A percentile compares a stretch with the other conserved stretches of the same genome.
These are phyloP conservation scores for Fragilariopsis cylindrus DNA, from an alignment of 108 stramenopile genomes.

Conservation along the genomic window DNA sequence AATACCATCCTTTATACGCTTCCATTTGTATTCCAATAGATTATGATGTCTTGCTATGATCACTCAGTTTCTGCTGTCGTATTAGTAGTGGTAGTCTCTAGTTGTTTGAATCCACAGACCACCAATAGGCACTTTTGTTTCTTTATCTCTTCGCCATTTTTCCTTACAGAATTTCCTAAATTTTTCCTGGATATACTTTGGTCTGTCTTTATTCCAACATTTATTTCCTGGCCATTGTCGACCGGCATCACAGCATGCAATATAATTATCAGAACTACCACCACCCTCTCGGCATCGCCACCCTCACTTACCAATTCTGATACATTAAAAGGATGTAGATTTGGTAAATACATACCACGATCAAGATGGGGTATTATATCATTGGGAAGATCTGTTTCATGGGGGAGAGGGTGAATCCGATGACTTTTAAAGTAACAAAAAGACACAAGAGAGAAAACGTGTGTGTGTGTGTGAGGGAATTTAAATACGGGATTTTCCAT, in stretches of 20 bases:
- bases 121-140: too few relatives aligned
- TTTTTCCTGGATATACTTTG: not conserved
- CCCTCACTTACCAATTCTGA: not conserved
- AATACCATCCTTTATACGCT: not conserved
- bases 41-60: not conserved
- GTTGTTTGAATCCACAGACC: too few relatives aligned
- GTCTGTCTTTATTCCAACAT: too few relatives aligned
- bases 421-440: not conserved
- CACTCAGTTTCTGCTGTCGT: not conserved
- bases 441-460: too few relatives aligned
- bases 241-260: constrained; percentile 7
- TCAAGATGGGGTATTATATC: not conserved
- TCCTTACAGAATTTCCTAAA: too few relatives aligned
- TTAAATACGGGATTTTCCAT: too few relatives aligned
- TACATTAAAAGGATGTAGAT: not conserved
- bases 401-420: constrained; percentile 28
- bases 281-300: not conserved
- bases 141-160: too few relatives aligned
- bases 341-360: not conserved
- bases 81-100: not conserved
- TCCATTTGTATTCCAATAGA: not conserved
- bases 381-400: constrained; percentile 22
- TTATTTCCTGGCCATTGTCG: constrained; percentile 2
- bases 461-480: too few relatives aligned
- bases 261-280: not conserved